Conservation (phyloP, 2,329 filamentous ascomycete genomes). For the Colletotrichum eleusines region DNA sequence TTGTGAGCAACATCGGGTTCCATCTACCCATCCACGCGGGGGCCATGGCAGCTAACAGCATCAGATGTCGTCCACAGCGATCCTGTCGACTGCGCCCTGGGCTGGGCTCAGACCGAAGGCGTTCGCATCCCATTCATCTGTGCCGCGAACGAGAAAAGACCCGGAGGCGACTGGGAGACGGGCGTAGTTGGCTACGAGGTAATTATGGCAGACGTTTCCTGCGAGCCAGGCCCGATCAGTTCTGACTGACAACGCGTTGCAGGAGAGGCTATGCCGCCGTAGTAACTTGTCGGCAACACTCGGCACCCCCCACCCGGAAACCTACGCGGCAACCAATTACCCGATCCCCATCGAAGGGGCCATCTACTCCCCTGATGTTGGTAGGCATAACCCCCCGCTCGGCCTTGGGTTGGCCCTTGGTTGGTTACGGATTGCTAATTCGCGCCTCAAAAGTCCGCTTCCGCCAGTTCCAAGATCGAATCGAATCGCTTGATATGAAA, state of each 20-base stretch:
- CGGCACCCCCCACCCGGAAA: constrained; percentile 68
- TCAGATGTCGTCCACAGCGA: constrained; percentile 44
- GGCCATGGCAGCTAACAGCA: constrained; percentile 1
- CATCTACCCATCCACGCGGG: no score
- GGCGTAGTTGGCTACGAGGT: constrained; percentile 59
- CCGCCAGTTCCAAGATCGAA: constrained; percentile 75
- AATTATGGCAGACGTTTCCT: constrained; percentile 2
- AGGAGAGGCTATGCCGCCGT: constrained; percentile 80
- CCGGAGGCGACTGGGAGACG: constrained; percentile 85
- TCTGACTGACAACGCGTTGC: constrained; percentile 12
- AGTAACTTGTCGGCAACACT: constrained; percentile 80
- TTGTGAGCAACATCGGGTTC: constrained; percentile 14
- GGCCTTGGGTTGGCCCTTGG: neutral
- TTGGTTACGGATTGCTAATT: constrained; percentile 18
- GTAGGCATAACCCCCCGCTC: constrained; percentile 54
- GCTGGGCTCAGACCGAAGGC: constrained; percentile 37
- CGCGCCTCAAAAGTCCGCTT: constrained; percentile 70
- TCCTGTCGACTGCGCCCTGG: constrained; percentile 30
- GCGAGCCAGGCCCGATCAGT: neutral
- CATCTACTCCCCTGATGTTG: constrained; percentile 76
- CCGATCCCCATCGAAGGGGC: constrained; percentile 78
- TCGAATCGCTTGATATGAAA: constrained; percentile 66
- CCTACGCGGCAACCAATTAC: constrained; percentile 67
- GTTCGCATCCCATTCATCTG: constrained; percentile 74
- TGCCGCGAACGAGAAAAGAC: constrained; percentile 79